Conservation (phyloP, 139 green algal species). For the Penium margaritaceum region DNA sequence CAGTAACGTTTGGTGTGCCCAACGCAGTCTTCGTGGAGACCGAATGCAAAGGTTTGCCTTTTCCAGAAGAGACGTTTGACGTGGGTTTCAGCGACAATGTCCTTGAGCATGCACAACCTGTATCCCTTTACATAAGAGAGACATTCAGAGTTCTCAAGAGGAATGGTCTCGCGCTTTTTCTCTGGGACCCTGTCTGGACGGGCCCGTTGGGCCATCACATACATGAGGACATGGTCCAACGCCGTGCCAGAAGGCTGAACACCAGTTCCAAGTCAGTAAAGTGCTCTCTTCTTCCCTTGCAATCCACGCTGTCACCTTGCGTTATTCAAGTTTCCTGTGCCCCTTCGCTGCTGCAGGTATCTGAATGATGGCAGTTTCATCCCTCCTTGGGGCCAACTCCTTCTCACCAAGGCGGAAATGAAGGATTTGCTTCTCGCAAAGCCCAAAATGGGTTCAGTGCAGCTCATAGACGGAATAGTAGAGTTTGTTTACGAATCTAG, state of each 20-base stretch:
- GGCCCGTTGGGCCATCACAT: conserved; percentile 25
- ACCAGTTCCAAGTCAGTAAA: conserved; percentile 2
- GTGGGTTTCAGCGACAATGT: conserved; percentile 22
- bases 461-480: conserved; percentile 16
- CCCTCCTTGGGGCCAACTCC: conserved; percentile 17
- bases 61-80: conserved; percentile 15
- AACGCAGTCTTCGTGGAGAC: conserved; percentile 16
- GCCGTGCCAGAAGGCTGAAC: conserved; percentile 16
- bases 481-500: conserved; percentile 10
- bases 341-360: neutral
- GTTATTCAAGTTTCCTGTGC: neutral
- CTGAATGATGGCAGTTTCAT: conserved; percentile 15
- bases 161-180: conserved; percentile 1
- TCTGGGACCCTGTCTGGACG: conserved; percentile 20
- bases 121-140: conserved; percentile 10
- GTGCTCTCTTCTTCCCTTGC: neutral
- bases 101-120: conserved; percentile 10
- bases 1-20: neutral
- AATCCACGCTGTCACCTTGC: neutral
- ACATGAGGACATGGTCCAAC: conserved; percentile 28
- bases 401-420: neutral
- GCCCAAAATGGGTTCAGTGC: neutral
- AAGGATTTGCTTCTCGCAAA: neutral
- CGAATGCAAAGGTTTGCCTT: conserved; percentile 10
- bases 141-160: conserved; percentile 12